These are phyloP conservation scores for Geoglossum glabrum DNA, from an alignment of 495 filamentous ascomycete species.

Conservation along the genomic window DNA sequence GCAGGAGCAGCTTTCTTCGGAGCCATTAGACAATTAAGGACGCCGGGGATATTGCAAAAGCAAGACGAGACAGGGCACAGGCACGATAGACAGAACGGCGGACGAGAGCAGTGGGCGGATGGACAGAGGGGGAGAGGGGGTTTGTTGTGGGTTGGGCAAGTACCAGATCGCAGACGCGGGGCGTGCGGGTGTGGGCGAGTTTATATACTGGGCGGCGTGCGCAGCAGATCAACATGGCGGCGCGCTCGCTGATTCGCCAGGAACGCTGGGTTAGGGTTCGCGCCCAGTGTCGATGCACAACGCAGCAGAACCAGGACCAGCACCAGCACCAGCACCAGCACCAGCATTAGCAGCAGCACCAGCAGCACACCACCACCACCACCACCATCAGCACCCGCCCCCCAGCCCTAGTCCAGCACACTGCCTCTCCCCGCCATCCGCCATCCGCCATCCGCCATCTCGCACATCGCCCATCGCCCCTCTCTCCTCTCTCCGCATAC, in stretches of 20 bases:
- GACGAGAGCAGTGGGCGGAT: neutral
- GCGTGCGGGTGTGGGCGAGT: neutral
- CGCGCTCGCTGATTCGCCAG: neutral
- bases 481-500: too few relatives aligned
- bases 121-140: neutral
- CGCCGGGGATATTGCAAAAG: neutral
- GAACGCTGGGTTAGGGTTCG: neutral
- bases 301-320: neutral
- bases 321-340: neutral
- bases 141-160: neutral
- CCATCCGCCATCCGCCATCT: too few relatives aligned
- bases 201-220: neutral
- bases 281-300: too few relatives aligned
- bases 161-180: neutral
- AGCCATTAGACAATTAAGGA: constrained; percentile 25
- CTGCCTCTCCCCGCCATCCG: neutral
- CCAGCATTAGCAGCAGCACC: neutral
- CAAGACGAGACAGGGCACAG: neutral
- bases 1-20: constrained; percentile 38
- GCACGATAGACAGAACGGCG: neutral
- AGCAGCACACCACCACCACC: neutral
- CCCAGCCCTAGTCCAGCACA: constrained; percentile 22
- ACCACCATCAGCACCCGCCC: neutral
- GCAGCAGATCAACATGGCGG: neutral
- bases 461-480: too few relatives aligned